A percentile compares a stretch with the other conserved stretches of the same genome.
phyloP scores from a whole-genome alignment of 352 stramenopile genomes.

The Globisporangium emineosum region DNA sequence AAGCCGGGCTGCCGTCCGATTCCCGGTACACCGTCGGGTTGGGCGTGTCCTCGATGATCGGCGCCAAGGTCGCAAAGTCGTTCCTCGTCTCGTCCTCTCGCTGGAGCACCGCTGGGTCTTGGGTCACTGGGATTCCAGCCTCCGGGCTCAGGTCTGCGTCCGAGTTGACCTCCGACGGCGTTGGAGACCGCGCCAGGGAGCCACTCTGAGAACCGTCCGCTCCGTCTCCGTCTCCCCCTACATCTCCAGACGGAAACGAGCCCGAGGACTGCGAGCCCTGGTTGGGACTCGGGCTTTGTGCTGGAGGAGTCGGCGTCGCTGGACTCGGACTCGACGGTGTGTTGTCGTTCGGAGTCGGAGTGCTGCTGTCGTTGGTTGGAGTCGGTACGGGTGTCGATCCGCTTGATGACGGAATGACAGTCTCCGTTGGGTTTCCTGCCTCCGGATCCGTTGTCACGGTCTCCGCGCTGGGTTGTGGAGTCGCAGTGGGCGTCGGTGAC shows the following conservation, averaged over 20 bases:
- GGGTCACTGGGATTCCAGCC: background rate
- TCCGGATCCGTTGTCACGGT: background rate
- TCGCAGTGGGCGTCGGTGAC: background rate
- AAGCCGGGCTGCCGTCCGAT: background rate
- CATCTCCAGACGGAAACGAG: conserved; percentile 3
- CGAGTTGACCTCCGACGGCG: background rate
- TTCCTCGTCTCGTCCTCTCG: conserved; percentile 9
- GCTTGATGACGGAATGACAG: background rate
- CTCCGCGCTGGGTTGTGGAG: background rate
- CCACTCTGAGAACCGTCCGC: background rate
- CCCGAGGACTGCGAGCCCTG: conserved; percentile 13
- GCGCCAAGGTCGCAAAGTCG: conserved; percentile 19
- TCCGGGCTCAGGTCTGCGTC: background rate
- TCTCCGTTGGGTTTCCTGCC: background rate
- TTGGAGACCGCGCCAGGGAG: background rate
- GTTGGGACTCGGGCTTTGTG: conserved; percentile 4
- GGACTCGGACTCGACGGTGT: background rate
- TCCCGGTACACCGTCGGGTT: conserved; percentile 1
- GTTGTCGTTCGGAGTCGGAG: background rate
- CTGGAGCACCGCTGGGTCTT: conserved; percentile 5
- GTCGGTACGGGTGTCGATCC: background rate
- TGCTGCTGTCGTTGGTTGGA: background rate
- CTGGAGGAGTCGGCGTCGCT: background rate
- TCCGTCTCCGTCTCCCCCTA: background rate
- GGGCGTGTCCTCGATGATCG: conserved; percentile 14